Base-by-base conservation (phyloP, 129 eudicot genomes). In the Solidago caesia region DNA sequence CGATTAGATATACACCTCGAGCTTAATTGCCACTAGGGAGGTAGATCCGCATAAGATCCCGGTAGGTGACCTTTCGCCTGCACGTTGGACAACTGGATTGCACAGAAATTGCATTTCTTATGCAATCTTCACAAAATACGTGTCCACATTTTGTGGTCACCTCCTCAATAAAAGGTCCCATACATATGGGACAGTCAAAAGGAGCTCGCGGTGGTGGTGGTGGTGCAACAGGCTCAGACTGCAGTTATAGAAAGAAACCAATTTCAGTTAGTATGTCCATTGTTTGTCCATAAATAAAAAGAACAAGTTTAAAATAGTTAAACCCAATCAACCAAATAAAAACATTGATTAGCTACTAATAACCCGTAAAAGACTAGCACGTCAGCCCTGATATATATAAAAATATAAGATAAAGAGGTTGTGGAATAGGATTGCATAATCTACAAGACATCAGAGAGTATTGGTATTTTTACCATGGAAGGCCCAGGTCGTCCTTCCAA, bases 21-120 rank as follows among this genome's bases (percentile, higher is more conserved):
- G 44, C 26, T 78, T 26, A 72, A 26, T 9, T 60, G 21, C 67
- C 12, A 13, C 76, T 7, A 58, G 96, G 84, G 71, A 89, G 87
- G 77, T 80, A 87, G 29, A 65, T 51, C 29, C 52, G 11, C 12
- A 65, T 44, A 27, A 43, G 49, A 42, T 65, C 70, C 27, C 39
- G 27, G 13, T 42, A 8, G 2, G 29, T 65, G 29, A 42, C 3
- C 29, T 7, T 65, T 14, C 1, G 8, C 11, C 70, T 65, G 33
- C 52, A 65, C 13, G 49, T 65, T 10, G 70, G 70, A 14, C 53
- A 65, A 42, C 26, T 13, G 5, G 2, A 10, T 44, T 65, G 26
- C 4, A 4, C 53, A 0, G 0, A 4, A 44, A 65, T 3, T 65
- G 70, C 53, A 65, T 12, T 14, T 44, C 4, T 39, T 27, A 69